A percentile compares a stretch with the other conserved stretches of the same genome.
Conservation (phyloP, 2,329 filamentous ascomycete species). For the Albophoma yamanashiensis region DNA sequence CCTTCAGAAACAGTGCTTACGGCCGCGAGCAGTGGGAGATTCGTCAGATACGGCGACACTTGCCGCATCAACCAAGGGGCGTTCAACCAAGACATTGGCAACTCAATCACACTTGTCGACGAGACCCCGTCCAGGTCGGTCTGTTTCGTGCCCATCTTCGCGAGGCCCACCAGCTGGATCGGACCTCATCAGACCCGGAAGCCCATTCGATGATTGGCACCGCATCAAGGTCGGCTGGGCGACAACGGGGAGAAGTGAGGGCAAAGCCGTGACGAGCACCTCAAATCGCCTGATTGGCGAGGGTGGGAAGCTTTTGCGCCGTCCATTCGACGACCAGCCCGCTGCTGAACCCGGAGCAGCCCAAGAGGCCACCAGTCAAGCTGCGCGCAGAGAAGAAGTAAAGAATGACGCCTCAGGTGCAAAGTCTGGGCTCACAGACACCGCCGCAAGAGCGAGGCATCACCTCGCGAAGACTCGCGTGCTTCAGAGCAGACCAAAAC, state of each 20-base stretch:
- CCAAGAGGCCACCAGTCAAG: not conserved
- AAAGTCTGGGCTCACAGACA: not conserved
- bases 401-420: not conserved
- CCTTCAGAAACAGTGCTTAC: slow-evolving; percentile 60
- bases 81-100: slow-evolving; percentile 8
- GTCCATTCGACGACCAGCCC: slow-evolving; percentile 30
- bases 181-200: slow-evolving; percentile 3
- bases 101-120: slow-evolving; percentile 1
- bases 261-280: not conserved
- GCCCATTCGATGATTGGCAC: slow-evolving; percentile 26
- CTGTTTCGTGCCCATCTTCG: slow-evolving; percentile 6
- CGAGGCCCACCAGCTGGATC: slow-evolving; percentile 2
- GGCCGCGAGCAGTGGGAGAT: slow-evolving; percentile 26
- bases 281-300: slow-evolving; percentile 23
- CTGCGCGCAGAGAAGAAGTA: not conserved
- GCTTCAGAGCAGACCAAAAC: slow-evolving; percentile 3
- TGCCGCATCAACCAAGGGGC: slow-evolving; percentile 12
- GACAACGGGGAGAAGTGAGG: not conserved
- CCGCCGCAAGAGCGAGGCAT: not conserved
- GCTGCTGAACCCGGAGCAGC: not conserved
- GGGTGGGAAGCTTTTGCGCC: slow-evolving; percentile 29
- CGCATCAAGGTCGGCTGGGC: slow-evolving; percentile 20
- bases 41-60: slow-evolving; percentile 11
- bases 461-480: not conserved
- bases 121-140: slow-evolving; percentile 3